Percentiles rank a stretch among this genome's conserved stretches.
Evolutionary conservation across 164 flowering plant species (phyloP).

Genomic region (Annona squamosa): DNA sequence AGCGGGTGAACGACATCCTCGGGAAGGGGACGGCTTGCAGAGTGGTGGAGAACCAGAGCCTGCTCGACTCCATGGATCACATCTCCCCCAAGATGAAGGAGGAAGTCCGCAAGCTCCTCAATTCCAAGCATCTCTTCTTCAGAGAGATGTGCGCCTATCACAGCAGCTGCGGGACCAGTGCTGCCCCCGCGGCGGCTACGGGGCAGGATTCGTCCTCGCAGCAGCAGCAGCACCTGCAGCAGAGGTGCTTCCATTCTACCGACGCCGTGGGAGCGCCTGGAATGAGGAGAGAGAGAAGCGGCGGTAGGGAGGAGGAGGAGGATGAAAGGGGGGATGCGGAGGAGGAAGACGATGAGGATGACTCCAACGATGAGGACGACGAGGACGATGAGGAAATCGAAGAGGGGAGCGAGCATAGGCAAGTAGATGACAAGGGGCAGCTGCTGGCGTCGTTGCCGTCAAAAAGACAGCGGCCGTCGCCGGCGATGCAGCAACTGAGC

Average conservation of each 20-base stretch:
- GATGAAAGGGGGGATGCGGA: slow-evolving; percentile 42
- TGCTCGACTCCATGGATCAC: slow-evolving; percentile 73
- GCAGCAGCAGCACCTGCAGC: slow-evolving; percentile 21
- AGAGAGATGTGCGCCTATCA: slow-evolving; percentile 98
- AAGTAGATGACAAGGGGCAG: slow-evolving; percentile 13
- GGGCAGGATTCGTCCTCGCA: slow-evolving; percentile 15
- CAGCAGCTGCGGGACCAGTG: slow-evolving; percentile 49
- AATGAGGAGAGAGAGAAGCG: slow-evolving; percentile 19
- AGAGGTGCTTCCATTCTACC: slow-evolving; percentile 35
- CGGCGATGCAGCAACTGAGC: slow-evolving; percentile 34
- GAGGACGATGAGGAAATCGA: slow-evolving; percentile 14
- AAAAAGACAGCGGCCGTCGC: slow-evolving; percentile 21
- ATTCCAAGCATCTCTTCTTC: slow-evolving; percentile 90
- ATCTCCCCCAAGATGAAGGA: slow-evolving; percentile 71
- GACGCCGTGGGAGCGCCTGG: slow-evolving; percentile 16
- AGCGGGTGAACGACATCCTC: slow-evolving; percentile 84
- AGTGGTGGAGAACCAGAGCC: slow-evolving; percentile 87
- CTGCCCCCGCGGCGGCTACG: slow-evolving; percentile 11
- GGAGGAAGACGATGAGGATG: slow-evolving; percentile 30
- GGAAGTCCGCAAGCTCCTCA: slow-evolving; percentile 72
- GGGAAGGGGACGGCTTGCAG: slow-evolving; percentile 81
- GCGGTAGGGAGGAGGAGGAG: slow-evolving; percentile 28
- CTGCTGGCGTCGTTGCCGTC: slow-evolving; percentile 7
- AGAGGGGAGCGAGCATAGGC: slow-evolving; percentile 4
- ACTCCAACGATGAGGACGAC: slow-evolving; percentile 12